phyloP scores from a whole-genome alignment of 257 asterid genomes.

The Nyctanthes arbortristis region DNA sequence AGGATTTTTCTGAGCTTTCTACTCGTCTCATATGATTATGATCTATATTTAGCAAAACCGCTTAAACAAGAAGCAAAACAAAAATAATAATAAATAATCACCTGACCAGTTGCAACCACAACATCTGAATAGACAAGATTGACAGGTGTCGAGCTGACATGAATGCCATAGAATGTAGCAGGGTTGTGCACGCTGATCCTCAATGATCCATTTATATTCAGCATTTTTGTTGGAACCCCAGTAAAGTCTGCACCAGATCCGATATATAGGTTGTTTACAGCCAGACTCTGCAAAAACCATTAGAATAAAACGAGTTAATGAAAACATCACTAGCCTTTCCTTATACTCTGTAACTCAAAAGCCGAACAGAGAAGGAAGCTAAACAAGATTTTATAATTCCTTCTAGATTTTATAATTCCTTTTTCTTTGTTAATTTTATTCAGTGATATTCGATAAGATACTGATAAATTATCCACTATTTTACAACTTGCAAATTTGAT shows the following conservation, averaged over 20 bases:
- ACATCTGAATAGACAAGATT: constrained; percentile 75
- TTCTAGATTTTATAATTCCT: too few relatives aligned
- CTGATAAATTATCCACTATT: too few relatives aligned
- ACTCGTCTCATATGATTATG: too few relatives aligned
- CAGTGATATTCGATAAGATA: too few relatives aligned
- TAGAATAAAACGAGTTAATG: neutral
- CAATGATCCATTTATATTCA: constrained; percentile 73
- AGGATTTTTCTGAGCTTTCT: too few relatives aligned
- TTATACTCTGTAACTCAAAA: too few relatives aligned
- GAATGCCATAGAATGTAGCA: constrained; percentile 87
- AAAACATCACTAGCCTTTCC: neutral
- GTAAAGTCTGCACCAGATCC: constrained; percentile 82
- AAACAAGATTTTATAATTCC: too few relatives aligned
- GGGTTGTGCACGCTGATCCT: constrained; percentile 79
- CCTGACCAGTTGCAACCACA: constrained; percentile 83
- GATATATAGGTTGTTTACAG: constrained; percentile 60
- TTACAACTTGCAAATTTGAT: too few relatives aligned
- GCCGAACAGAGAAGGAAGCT: too few relatives aligned
- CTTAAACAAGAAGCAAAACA: constrained; percentile 1
- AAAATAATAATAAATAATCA: constrained; percentile 23
- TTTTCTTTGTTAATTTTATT: too few relatives aligned
- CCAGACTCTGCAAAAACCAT: constrained; percentile 63
- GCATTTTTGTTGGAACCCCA: constrained; percentile 77
- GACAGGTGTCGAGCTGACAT: constrained; percentile 74
- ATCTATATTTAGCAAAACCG: neutral